Percentiles rank a stretch among this genome's conserved stretches.
Conservation (phyloP, 163 green algal species). For the Botryococcus braunii region DNA sequence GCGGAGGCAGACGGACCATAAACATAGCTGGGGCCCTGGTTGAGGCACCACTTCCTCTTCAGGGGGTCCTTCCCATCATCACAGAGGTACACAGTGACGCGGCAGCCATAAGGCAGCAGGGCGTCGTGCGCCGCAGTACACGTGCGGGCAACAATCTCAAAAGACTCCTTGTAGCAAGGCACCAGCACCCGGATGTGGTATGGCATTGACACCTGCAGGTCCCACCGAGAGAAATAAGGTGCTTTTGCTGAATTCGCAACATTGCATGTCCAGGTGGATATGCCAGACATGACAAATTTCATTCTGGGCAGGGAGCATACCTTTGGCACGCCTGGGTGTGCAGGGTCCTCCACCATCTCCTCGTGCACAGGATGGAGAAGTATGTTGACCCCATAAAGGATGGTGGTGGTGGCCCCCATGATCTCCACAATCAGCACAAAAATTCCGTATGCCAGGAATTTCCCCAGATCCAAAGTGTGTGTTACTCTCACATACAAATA, state of each 20-base stretch:
- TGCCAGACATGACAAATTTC: neutral
- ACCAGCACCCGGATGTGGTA: conserved; percentile 64
- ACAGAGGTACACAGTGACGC: conserved; percentile 56
- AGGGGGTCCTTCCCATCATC: conserved; percentile 58
- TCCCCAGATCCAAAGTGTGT: conserved; percentile 56
- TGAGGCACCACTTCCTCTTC: conserved; percentile 40
- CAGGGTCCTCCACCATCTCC: conserved; percentile 6
- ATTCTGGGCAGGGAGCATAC: conserved; percentile 6
- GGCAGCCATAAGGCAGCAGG: conserved; percentile 14
- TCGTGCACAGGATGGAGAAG: conserved; percentile 27
- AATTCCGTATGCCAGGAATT: conserved; percentile 47
- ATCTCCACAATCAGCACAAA: conserved; percentile 54
- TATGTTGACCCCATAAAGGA: conserved; percentile 60
- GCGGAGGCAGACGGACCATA: neutral
- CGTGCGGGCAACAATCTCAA: conserved; percentile 44
- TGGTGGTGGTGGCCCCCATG: conserved; percentile 45
- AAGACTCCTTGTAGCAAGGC: conserved; percentile 73
- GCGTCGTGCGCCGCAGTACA: conserved; percentile 13
- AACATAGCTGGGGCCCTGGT: neutral
- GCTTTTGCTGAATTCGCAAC: neutral
- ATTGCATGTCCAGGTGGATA: neutral
- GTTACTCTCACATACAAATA: conserved; percentile 53
- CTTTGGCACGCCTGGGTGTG: conserved; percentile 1
- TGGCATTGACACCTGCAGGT: conserved; percentile 6
- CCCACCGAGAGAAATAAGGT: neutral